Conservation (phyloP, 805 yeast genomes). For the Candida nonsorbophila region DNA sequence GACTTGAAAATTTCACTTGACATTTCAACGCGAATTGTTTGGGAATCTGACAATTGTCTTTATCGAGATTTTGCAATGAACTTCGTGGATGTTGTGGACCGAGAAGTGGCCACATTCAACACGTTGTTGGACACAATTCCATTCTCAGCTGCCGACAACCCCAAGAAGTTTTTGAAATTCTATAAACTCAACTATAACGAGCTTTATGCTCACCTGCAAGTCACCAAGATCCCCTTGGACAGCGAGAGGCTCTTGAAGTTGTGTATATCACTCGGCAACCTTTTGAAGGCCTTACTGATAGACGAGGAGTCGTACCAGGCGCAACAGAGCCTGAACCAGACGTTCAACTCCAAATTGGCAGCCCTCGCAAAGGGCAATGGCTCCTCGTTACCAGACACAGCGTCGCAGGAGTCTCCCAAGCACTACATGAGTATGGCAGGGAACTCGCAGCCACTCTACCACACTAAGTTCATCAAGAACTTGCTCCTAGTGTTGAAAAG, state of each 20-base stretch:
- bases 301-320: constrained; percentile 27
- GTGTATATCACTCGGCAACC: constrained; percentile 38
- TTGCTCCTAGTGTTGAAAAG: constrained; percentile 28
- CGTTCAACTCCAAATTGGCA: constrained; percentile 2
- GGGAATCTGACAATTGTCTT: no score
- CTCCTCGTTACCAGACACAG: background rate
- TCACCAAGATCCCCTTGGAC: constrained; percentile 25
- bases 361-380: constrained; percentile 1
- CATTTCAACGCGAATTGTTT: no score
- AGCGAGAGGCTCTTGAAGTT: constrained; percentile 32
- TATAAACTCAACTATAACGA: constrained; percentile 24
- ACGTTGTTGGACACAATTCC: constrained; percentile 31
- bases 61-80: no score
- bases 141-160: constrained; percentile 14
- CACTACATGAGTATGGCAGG: constrained; percentile 8
- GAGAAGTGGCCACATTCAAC: constrained; percentile 10
- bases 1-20: no score
- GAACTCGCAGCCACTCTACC: constrained; percentile 20
- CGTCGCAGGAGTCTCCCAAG: constrained; percentile 8
- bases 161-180: constrained; percentile 23
- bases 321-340: constrained; percentile 12
- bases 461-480: constrained; percentile 29
- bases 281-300: constrained; percentile 27
- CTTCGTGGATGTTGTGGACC: constrained; percentile 6
- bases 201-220: constrained; percentile 4